These are phyloP conservation scores for Lactarius sanguifluus DNA, from an alignment of 768 basidiomycete genomes.

Conservation along the genomic window DNA sequence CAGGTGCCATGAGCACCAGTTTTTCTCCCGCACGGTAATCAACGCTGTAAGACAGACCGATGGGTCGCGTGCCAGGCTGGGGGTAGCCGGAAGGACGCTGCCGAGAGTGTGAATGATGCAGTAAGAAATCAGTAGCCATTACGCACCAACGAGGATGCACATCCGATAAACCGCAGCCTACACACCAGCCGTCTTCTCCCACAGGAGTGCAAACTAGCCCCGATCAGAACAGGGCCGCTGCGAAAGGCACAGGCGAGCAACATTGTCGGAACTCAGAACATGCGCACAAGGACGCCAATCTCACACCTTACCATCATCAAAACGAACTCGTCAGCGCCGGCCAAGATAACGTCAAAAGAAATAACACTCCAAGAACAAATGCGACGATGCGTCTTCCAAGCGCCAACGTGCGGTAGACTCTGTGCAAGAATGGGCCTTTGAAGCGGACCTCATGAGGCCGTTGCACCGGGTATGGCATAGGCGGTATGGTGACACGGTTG, in stretches of 20 bases:
- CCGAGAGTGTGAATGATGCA: no score
- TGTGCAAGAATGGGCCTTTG: conserved; percentile 33
- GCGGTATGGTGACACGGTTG: not conserved
- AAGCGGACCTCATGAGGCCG: conserved; percentile 33
- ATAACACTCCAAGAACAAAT: conserved; percentile 70
- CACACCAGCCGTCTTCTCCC: conserved; percentile 53
- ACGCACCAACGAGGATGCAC: conserved; percentile 46
- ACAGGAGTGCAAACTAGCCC: conserved; percentile 65
- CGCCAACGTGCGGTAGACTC: conserved; percentile 62
- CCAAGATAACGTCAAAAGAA: not conserved
- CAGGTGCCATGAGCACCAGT: conserved; percentile 38
- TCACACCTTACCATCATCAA: conserved; percentile 58
- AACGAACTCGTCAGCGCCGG: not conserved
- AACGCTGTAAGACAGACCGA: conserved; percentile 42
- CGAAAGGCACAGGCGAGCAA: conserved; percentile 57
- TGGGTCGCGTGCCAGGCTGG: conserved; percentile 54
- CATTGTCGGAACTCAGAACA: conserved; percentile 72
- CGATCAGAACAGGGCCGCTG: conserved; percentile 37
- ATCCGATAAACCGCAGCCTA: conserved; percentile 84
- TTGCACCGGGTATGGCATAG: conserved; percentile 13
- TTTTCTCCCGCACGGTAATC: conserved; percentile 86
- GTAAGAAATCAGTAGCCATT: no score
- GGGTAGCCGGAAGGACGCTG: conserved; percentile 38
- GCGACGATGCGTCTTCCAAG: conserved; percentile 77
- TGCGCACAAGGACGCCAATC: conserved; percentile 76